Conservation (phyloP, 768 basidiomycete species). For the Cantharellus cinnabarinus region DNA sequence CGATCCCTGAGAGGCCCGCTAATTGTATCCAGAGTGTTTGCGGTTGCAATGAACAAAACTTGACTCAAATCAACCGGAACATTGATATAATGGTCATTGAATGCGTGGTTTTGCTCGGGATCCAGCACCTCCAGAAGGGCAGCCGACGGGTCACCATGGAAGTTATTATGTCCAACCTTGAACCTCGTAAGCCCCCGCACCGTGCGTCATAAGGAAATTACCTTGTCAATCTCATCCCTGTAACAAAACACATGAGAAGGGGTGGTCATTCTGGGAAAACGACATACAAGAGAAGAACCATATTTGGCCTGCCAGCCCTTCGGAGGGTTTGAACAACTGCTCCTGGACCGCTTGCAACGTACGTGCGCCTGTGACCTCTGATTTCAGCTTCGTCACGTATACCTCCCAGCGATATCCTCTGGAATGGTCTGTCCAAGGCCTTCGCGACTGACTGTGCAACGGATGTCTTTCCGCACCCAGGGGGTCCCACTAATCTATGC, state of each 20-base stretch:
- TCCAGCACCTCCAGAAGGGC: constrained; percentile 83
- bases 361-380: constrained; percentile 61
- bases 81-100: constrained; percentile 27
- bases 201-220: background rate
- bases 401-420: constrained; percentile 80
- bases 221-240: constrained; percentile 68
- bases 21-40: constrained; percentile 78
- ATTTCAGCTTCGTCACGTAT: constrained; percentile 85
- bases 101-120: constrained; percentile 72
- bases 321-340: constrained; percentile 71
- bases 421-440: constrained; percentile 67
- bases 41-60: constrained; percentile 82
- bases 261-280: background rate
- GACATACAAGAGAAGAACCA: constrained; percentile 48
- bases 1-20: constrained; percentile 74
- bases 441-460: constrained; percentile 77
- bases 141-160: constrained; percentile 83
- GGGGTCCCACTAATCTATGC: constrained; percentile 66
- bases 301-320: constrained; percentile 62
- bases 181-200: background rate
- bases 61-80: constrained; percentile 75
- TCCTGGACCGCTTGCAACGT: constrained; percentile 70
- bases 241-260: background rate
- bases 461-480: constrained; percentile 81
- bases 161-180: constrained; percentile 51